Evolutionary conservation across 1,284 basidiomycete species (phyloP), one percentile per base, ranked within the genome.

Genomic region (Exsudoporus floridanus): DNA sequence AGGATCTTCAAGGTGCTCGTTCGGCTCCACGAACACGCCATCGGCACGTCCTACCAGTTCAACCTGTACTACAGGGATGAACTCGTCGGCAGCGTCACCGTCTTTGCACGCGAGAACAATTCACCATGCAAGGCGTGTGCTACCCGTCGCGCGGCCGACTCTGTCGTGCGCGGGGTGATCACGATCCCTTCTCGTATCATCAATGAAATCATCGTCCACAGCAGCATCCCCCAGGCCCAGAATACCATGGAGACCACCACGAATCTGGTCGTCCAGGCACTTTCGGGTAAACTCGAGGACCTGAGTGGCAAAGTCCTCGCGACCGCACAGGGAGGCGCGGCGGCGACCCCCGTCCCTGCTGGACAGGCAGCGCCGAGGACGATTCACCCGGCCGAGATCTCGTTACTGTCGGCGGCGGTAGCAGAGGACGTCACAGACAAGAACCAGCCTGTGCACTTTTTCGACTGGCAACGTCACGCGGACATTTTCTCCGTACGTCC

Each of bases 1-100:
- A 63, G 65, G 13, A n/a, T 60, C 21, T 64, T 67, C 46, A 52
- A 55, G 25, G 50, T 67, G n/a, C 56, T 64, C 13, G 61, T 57
- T 37, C 53, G 49, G n/a, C 63, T 64, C 41, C 37, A 38, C 16
- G 65, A 64, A 28, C 63, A 64, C 10, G 63, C 60, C 8, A 42
- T 65, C 25, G 54, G 60, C 12, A 31, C 49, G 10, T 52, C 65
- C 6, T 64, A 67, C 49, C 52, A 51, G 41, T 55, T 64, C 38
- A 50, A 54, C 27, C 52, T 64, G 7, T 44, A 35, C 43, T 59
- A 61, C 50, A 61, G 59, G 36, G n/a, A 53, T 18, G 49, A 53
- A 19, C 46, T 58, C 10, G 35, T 64, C 1, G 65, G 65, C 8
- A 53, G 35, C n/a, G 34, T 60, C 37, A 46, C 65, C 5, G 65